Percentiles rank a stretch among this genome's conserved stretches.
Evolutionary conservation across 345 rosid genomes (phyloP).

Genomic region (Nephelium lappaceum): DNA sequence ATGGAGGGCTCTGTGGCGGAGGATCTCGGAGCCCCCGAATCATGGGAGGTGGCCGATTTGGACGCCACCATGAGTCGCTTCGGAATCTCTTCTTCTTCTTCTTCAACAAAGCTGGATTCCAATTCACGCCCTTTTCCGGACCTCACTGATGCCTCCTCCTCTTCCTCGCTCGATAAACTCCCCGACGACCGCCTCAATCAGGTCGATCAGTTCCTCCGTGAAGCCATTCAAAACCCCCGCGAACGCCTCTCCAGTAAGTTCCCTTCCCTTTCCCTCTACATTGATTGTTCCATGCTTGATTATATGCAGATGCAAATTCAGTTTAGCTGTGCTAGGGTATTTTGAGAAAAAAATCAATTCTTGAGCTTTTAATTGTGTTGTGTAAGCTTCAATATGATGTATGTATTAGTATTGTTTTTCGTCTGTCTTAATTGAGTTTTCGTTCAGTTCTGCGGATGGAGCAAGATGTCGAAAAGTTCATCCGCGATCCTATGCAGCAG

Average conservation of each 20-base stretch:
- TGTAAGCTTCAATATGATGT: neutral
- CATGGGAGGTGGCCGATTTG: constrained; percentile 88
- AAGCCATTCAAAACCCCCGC: constrained; percentile 77
- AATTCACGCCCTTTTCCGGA: constrained; percentile 9
- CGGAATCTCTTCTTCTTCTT: constrained; percentile 45
- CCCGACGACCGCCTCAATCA: constrained; percentile 46
- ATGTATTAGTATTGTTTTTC: neutral
- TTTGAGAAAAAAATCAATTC: neutral
- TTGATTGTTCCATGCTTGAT: too few species aligned
- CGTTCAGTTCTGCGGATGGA: constrained; percentile 75
- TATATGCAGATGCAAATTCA: too few species aligned
- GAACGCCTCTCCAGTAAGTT: constrained; percentile 73
- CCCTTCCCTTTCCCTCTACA: too few species aligned
- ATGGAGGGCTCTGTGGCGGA: constrained; percentile 78
- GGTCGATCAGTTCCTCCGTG: constrained; percentile 82
- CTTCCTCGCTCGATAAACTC: constrained; percentile 24
- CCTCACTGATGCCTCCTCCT: constrained; percentile 26
- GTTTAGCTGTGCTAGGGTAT: too few species aligned
- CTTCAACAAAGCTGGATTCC: constrained; percentile 23
- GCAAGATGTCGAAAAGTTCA: constrained; percentile 77
- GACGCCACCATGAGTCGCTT: constrained; percentile 72
- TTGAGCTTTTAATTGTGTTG: neutral
- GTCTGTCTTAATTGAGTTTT: neutral
- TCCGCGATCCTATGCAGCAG: constrained; percentile 57
- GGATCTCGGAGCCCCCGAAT: constrained; percentile 76